phyloP scores from a whole-genome alignment of 768 basidiomycete genomes.

The Crassisporium funariophilum region DNA sequence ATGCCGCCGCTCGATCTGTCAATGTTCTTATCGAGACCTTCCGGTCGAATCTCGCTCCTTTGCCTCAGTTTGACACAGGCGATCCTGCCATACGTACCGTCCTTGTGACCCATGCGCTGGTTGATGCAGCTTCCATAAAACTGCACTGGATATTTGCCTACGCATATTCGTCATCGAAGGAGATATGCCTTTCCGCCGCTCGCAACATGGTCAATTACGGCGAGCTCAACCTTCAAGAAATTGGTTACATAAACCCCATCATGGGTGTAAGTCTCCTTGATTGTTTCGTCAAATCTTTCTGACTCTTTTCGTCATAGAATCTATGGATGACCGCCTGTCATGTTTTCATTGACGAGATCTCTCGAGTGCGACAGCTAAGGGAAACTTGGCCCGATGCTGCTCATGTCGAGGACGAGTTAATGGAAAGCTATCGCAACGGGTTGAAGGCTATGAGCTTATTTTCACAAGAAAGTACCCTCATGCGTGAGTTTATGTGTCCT shows the following conservation, averaged over 20 bases:
- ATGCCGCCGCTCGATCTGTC: conserved; percentile 44
- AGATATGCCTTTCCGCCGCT: conserved; percentile 46
- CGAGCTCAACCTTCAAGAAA: conserved; percentile 38
- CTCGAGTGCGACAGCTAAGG: conserved; percentile 37
- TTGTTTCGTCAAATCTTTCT: conserved; percentile 11
- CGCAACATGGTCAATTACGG: conserved; percentile 43
- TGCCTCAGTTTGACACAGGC: conserved; percentile 32
- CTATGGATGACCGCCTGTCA: conserved; percentile 50
- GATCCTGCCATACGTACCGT: conserved; percentile 38
- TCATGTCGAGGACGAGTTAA: conserved; percentile 41
- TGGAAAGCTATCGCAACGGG: conserved; percentile 41
- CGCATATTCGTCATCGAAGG: conserved; percentile 41
- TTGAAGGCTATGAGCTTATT: conserved; percentile 44
- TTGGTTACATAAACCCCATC: conserved; percentile 48
- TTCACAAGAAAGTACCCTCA: conserved; percentile 45
- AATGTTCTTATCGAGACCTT: conserved; percentile 48
- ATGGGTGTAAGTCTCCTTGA: conserved; percentile 46
- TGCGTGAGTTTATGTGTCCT: conserved; percentile 39
- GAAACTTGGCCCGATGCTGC: conserved; percentile 31
- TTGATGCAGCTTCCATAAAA: conserved; percentile 52
- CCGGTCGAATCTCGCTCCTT: conserved; percentile 34
- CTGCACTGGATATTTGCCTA: conserved; percentile 52
- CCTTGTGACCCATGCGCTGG: conserved; percentile 50
- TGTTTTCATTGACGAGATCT: conserved; percentile 50
- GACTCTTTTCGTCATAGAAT: conserved; percentile 31